Evolutionary conservation across 1,284 basidiomycete genomes (phyloP), one percentile per base, ranked within the genome.

Genomic region (Marasmius sp.): DNA sequence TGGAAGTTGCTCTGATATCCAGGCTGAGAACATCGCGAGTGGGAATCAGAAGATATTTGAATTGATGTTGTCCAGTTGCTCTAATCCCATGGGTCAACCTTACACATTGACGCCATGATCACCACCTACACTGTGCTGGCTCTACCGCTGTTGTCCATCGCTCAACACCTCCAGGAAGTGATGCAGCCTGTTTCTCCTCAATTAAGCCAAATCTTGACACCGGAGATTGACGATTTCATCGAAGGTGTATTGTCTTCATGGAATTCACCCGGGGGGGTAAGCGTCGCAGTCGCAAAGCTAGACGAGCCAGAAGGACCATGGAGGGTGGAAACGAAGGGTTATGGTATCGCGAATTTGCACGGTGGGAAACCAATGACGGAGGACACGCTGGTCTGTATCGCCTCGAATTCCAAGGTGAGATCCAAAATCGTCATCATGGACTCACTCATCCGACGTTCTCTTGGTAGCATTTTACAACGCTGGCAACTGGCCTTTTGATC

Each of bases 391-490:
- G 34, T 62, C 34, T 39, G 49, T 38, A 62, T 62, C 33, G 61
- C 55, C 6, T 62, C 61, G 8, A 62, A 62, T 48, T 62, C 61
- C 16, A 62, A 62, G 51, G 61, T 62, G 37, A 53, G 53, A 36
- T 33, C 54, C 33, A 3, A 45, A 12, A 12, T 12, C 10, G 1
- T 74, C 60, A 48, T 47, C n/a, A 16, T 3, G n/a, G 10, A 71
- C 77, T 48, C 63, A 64, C 12, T 53, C 70, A 11, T 67, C 72
- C 20, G 72, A 79, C n/a, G 72, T 77, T 55, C 74, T 74, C 1
- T 68, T 79, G 5, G 69, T 69, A 70, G 68, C 65, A 69, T 1
- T 71, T 70, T 49, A 61, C 63, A 34, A 61, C 62, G 27, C 12
- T 67, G 4, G 60, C 68, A 3, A 65, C 69, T 9, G 70, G 70